These are phyloP conservation scores for Salvia miltiorrhiza DNA, from an alignment of 257 asterid species.

Conservation along the genomic window DNA sequence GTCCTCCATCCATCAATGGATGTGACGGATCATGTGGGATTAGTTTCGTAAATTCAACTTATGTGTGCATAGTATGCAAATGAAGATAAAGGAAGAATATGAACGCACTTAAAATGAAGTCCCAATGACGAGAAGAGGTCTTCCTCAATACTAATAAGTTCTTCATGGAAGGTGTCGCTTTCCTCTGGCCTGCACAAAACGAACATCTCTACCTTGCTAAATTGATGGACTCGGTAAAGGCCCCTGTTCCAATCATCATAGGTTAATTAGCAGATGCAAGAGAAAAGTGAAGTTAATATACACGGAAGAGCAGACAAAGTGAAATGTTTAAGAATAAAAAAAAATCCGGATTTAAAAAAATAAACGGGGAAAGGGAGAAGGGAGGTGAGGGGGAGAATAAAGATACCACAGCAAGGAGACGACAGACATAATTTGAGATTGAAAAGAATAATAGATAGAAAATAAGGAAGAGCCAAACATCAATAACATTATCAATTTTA, in stretches of 20 bases:
- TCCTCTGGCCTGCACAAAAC: conserved; percentile 85
- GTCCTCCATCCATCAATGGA: neutral
- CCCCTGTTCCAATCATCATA: conserved; percentile 55
- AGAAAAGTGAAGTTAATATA: no score
- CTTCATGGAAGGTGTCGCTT: conserved; percentile 68
- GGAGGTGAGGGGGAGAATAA: neutral
- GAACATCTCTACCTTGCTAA: conserved; percentile 99
- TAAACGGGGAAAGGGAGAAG: neutral
- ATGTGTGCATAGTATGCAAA: neutral
- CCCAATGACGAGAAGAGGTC: conserved; percentile 78
- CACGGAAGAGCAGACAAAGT: no score
- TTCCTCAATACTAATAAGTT: conserved; percentile 80
- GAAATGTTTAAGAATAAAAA: neutral
- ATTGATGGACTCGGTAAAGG: conserved; percentile 95
- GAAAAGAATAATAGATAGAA: neutral
- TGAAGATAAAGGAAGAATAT: neutral
- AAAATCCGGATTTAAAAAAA: neutral
- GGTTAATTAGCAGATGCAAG: conserved; percentile 11
- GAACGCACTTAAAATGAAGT: conserved; percentile 78
- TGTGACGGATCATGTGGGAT: neutral
- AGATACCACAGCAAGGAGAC: neutral
- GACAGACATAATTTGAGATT: neutral
- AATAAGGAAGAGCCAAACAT: neutral
- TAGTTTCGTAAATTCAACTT: neutral
- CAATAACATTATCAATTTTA: neutral